Base-by-base conservation (phyloP, 345 rosid genomes). In the Aethionema arabicum region DNA sequence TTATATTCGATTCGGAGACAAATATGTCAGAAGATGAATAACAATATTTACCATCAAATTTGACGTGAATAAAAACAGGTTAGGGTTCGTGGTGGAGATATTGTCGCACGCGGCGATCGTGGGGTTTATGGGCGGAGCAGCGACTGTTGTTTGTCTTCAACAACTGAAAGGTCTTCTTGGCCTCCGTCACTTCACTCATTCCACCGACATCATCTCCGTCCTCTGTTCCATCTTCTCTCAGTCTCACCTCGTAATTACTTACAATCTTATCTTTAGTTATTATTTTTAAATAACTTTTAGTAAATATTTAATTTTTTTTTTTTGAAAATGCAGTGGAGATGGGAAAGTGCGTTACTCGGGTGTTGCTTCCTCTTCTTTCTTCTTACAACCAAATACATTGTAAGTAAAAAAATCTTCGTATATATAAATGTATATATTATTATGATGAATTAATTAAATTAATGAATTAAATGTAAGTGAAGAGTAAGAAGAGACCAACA, bases 51-150 rank as follows among this genome's bases (percentile, higher is more conserved):
- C 5, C 30, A 38, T 38, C 29, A 48, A 9, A 46, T 3, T 47
- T 47, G 63, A 56, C 49, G 56, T 56, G 63, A 56, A 61, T 45
- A 30, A 8, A 0, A 61, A 78, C 85, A 88, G 98, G 79, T 72
- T 91, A 76, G 98, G 98, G 66, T 88, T 91, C 46, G 70, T 91
- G 16, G 98, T 91, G 84, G 98, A 91, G 56, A 86, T 91, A 59
- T 79, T 91, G 53, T 91, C 98, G 35, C 98, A 91, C 64, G 95
- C 96, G 55, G 78, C 98, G 48, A 91, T 88, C 21, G 85, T 91
- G 68, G 98, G 98, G 12, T 91, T 91, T 78, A 91, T 88, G 98
- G 98, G 74, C 55, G 98, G 98, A 53, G 98, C 95, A 14, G 98
- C 98, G 3, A 88, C 98, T 2, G 95, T 91, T 51, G 96, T 91